phyloP scores from a whole-genome alignment of 768 basidiomycete genomes.

The Lyophyllum decastes region DNA sequence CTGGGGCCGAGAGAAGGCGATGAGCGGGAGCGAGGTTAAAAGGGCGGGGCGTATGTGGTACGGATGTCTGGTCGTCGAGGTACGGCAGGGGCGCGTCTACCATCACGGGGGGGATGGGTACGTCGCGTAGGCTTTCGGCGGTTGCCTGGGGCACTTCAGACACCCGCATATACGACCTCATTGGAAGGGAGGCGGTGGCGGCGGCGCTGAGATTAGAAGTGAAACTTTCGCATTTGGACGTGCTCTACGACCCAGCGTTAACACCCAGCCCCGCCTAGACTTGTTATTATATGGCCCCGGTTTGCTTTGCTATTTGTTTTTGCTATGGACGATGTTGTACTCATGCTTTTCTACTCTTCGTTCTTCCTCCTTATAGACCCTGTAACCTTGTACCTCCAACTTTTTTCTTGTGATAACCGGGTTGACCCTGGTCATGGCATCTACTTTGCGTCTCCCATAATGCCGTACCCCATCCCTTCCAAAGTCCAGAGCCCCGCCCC shows the following conservation, averaged over 20 bases:
- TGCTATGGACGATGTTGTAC: neutral
- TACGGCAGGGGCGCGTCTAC: neutral
- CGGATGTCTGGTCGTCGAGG: neutral
- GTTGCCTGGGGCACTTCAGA: neutral
- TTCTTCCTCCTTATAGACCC: neutral
- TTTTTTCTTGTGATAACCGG: neutral
- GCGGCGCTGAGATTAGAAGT: neutral
- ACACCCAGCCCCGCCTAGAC: neutral
- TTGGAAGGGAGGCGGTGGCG: neutral
- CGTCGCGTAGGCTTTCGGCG: conserved; percentile 3
- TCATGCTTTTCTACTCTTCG: too few relatives aligned
- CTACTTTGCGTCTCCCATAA: neutral
- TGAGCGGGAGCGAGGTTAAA: neutral
- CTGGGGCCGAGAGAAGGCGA: neutral
- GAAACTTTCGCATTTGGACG: neutral
- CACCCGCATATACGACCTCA: neutral
- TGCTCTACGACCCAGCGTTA: neutral
- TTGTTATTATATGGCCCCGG: neutral
- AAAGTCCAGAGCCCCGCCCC: neutral
- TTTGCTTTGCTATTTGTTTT: neutral
- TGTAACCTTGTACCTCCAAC: neutral
- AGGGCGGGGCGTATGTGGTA: neutral
- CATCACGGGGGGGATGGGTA: neutral
- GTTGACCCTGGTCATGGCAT: neutral
- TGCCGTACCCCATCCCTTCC: neutral